A percentile compares a stretch with the other conserved stretches of the same genome.
These are phyloP conservation scores for Punica granatum DNA, from an alignment of 345 rosid species.

Conservation along the genomic window DNA sequence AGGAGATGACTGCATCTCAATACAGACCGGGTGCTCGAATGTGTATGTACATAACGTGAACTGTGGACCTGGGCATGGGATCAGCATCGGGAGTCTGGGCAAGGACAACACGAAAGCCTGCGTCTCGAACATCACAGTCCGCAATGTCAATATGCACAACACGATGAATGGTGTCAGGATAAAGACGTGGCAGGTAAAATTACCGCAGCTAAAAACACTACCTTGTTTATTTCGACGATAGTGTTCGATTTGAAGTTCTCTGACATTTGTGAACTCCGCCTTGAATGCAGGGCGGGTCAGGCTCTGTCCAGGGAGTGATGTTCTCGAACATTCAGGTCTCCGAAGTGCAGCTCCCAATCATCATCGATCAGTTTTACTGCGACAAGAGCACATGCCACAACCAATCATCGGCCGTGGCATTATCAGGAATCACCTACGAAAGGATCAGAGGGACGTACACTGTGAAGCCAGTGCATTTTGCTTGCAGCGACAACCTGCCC, in stretches of 20 bases:
- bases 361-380: constrained; percentile 88
- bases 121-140: constrained; percentile 81
- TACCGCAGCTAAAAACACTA: too few relatives aligned
- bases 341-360: constrained; percentile 83
- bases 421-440: constrained; percentile 82
- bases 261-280: background rate
- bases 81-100: constrained; percentile 93
- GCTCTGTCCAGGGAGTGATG: constrained; percentile 77
- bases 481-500: constrained; percentile 85
- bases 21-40: constrained; percentile 89
- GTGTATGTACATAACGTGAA: constrained; percentile 73
- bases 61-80: constrained; percentile 98
- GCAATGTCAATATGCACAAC: constrained; percentile 68
- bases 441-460: constrained; percentile 83
- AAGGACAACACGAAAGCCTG: constrained; percentile 78
- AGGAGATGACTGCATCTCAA: constrained; percentile 94
- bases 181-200: constrained; percentile 95
- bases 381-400: constrained; percentile 67
- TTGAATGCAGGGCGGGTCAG: constrained; percentile 76
- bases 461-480: constrained; percentile 80
- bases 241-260: background rate
- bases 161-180: constrained; percentile 91
- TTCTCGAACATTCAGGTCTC: constrained; percentile 92
- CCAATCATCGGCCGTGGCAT: constrained; percentile 74
- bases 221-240: too few relatives aligned